Evolutionary conservation across 768 basidiomycete species (phyloP).

Genomic region (Calvatia gigantea): DNA sequence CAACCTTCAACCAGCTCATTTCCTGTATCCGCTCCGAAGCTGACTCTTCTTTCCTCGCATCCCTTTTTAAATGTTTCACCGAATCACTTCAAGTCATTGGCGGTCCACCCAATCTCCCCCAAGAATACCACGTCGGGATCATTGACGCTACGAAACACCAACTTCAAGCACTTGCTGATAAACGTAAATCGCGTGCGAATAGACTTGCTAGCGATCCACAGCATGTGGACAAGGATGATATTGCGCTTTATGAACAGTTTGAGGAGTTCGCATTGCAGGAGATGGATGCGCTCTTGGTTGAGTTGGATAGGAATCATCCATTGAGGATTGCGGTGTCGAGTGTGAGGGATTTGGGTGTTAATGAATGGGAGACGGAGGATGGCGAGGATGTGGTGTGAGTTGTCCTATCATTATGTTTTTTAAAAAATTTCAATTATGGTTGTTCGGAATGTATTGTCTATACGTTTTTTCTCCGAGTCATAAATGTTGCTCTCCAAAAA

Average conservation of each 20-base stretch:
- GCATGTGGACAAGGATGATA: constrained; percentile 60
- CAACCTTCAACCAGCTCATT: constrained; percentile 64
- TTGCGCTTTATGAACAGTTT: constrained; percentile 74
- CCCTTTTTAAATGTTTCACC: constrained; percentile 67
- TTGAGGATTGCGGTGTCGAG: constrained; percentile 67
- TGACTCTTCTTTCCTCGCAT: constrained; percentile 75
- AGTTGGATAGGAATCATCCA: constrained; percentile 58
- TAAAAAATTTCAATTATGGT: neutral
- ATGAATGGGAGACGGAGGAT: constrained; percentile 45
- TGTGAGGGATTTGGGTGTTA: constrained; percentile 66
- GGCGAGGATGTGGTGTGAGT: constrained; percentile 14
- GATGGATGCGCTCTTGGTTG: constrained; percentile 60
- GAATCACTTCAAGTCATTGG: constrained; percentile 61
- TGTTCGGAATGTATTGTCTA: too few species aligned
- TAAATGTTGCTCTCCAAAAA: too few species aligned
- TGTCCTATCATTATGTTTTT: neutral
- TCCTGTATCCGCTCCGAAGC: constrained; percentile 62
- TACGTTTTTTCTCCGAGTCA: too few species aligned
- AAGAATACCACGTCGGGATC: constrained; percentile 49
- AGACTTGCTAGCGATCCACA: constrained; percentile 23
- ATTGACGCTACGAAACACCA: constrained; percentile 72
- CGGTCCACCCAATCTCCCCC: constrained; percentile 47
- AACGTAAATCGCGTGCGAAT: constrained; percentile 50
- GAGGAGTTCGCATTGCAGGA: constrained; percentile 82
- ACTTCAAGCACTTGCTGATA: constrained; percentile 64